phyloP scores from a whole-genome alignment of 2,329 filamentous ascomycete species.

The Chrysosphaeria jannelii region DNA sequence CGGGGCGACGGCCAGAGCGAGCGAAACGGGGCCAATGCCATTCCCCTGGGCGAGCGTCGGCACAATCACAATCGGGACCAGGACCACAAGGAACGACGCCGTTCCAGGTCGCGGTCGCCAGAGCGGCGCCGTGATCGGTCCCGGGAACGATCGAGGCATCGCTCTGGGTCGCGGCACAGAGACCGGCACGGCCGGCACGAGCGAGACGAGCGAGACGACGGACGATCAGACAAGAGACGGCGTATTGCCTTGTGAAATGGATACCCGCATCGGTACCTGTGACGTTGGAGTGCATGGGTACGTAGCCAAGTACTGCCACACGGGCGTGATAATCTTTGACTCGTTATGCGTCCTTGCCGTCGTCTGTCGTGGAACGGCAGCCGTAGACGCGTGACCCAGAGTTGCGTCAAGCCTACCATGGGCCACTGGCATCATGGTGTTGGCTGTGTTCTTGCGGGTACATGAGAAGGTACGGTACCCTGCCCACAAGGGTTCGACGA shows the following conservation, averaged over 20 bases:
- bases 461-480: no score
- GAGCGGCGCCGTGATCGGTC: no score
- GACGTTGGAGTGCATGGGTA: no score
- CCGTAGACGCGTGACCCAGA: no score
- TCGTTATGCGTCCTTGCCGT: no score
- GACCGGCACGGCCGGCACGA: constrained; percentile 9
- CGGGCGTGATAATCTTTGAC: no score
- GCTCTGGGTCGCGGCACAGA: constrained; percentile 9
- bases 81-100: constrained; percentile 5
- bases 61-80: constrained; percentile 3
- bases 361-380: no score
- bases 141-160: constrained; percentile 7
- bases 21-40: constrained; percentile 35
- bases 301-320: no score
- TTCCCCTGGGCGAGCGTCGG: constrained; percentile 37
- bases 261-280: neutral
- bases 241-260: constrained; percentile 15
- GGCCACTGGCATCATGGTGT: no score
- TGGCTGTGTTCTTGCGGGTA: no score
- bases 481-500: no score
- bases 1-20: constrained; percentile 11
- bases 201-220: constrained; percentile 9
- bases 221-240: constrained; percentile 25
- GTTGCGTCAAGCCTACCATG: no score
- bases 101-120: constrained; percentile 1